Conservation (phyloP, 1,284 basidiomycete genomes). For the Microbotryum scabiosae region DNA sequence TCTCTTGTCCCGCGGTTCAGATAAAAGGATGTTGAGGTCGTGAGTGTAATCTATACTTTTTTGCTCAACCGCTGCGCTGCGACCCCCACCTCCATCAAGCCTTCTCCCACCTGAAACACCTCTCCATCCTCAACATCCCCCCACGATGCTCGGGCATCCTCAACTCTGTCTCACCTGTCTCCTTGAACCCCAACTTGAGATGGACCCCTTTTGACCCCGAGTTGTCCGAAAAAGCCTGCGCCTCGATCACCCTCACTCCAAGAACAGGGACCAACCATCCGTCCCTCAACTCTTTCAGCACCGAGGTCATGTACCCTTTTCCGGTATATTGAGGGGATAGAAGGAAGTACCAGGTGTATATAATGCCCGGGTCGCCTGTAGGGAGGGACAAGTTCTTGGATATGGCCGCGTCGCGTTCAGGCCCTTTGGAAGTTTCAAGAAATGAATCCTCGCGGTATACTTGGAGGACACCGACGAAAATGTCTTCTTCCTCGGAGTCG, state of each 20-base stretch:
- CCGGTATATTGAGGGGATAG: not conserved
- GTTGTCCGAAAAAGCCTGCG: constrained; percentile 1
- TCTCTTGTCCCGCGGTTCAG: too few species aligned
- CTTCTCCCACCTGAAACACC: constrained; percentile 1
- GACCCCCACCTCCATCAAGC: too few species aligned
- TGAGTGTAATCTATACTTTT: not conserved
- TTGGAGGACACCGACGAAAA: too few species aligned
- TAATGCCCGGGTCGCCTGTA: too few species aligned
- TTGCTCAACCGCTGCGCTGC: not conserved
- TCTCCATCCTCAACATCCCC: not conserved
- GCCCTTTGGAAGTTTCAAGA: too few species aligned
- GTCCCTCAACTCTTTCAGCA: not conserved
- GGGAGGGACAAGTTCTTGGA: too few species aligned
- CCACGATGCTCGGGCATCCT: not conserved
- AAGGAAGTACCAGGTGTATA: not conserved
- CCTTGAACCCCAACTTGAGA: not conserved
- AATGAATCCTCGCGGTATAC: too few species aligned
- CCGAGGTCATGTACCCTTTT: not conserved
- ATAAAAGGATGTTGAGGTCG: not conserved
- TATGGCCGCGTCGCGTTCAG: too few species aligned
- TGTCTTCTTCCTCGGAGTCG: too few species aligned
- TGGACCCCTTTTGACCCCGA: not conserved
- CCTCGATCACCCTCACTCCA: not conserved
- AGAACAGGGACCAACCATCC: not conserved
- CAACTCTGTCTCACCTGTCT: not conserved